Evolutionary conservation across 2,329 filamentous ascomycete genomes (phyloP).

Genomic region (Talaromyces sp.): DNA sequence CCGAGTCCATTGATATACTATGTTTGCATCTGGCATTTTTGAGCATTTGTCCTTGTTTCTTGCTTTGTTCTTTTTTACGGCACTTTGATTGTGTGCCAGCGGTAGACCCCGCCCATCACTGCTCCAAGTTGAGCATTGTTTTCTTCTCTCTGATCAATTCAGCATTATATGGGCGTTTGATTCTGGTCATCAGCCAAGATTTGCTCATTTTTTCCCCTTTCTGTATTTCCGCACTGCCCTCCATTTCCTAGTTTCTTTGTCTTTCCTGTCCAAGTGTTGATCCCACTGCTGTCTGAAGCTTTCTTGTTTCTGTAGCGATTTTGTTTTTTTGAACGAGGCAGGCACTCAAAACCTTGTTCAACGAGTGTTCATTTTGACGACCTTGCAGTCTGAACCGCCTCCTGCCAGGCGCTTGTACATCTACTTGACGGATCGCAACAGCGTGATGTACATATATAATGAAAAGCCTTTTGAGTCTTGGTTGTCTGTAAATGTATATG

Average conservation of each 20-base stretch:
- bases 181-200: constrained; percentile 26
- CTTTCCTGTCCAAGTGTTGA: background rate
- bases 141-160: constrained; percentile 16
- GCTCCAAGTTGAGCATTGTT: constrained; percentile 23
- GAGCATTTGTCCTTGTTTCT: constrained; percentile 6
- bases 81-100: constrained; percentile 6
- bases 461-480: background rate
- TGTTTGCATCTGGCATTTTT: constrained; percentile 11
- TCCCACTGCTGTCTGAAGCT: background rate
- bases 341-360: background rate
- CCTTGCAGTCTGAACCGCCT: background rate
- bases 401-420: constrained; percentile 4
- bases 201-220: constrained; percentile 20
- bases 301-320: background rate
- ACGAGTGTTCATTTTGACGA: background rate
- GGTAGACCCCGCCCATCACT: constrained; percentile 12
- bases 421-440: constrained; percentile 5
- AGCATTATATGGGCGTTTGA: constrained; percentile 35
- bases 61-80: background rate
- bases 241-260: constrained; percentile 4
- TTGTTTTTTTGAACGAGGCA: background rate
- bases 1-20: constrained; percentile 3
- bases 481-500: background rate
- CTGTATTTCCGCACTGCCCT: constrained; percentile 2
- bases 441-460: constrained; percentile 13